A percentile compares a stretch with the other conserved stretches of the same genome.
Evolutionary conservation across 2,329 filamentous ascomycete genomes (phyloP).

Genomic region (Herpotrichia juniperi): DNA sequence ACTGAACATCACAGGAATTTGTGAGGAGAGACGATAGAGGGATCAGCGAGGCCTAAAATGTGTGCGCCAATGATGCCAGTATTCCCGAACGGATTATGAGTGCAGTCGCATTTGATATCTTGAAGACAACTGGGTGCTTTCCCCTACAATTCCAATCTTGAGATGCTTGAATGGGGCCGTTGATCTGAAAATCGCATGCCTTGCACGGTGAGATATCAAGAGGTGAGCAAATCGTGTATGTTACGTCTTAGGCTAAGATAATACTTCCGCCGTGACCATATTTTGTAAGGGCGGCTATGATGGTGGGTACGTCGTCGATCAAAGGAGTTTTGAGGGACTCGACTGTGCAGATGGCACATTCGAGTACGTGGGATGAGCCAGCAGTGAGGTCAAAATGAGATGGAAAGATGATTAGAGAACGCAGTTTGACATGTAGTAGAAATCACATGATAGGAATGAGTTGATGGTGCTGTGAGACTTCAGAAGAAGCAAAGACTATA

Average conservation of each 20-base stretch:
- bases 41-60: slow-evolving; percentile 10
- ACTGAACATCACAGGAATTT: slow-evolving; percentile 15
- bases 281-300: slow-evolving; percentile 48
- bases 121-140: slow-evolving; percentile 41
- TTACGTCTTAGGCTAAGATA: slow-evolving; percentile 48
- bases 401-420: background rate
- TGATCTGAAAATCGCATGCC: slow-evolving; percentile 55
- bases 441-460: too few relatives aligned
- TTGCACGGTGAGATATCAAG: slow-evolving; percentile 51
- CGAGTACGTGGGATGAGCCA: background rate
- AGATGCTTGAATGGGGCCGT: slow-evolving; percentile 51
- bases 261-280: slow-evolving; percentile 55
- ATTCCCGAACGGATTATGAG: slow-evolving; percentile 49
- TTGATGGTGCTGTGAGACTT: too few relatives aligned
- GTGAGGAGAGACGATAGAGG: background rate
- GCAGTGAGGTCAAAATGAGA: background rate
- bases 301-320: slow-evolving; percentile 53
- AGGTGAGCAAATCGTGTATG: slow-evolving; percentile 52
- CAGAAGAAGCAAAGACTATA: too few relatives aligned
- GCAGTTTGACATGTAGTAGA: background rate
- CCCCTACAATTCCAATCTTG: slow-evolving; percentile 52
- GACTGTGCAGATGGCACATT: slow-evolving; percentile 40
- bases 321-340: slow-evolving; percentile 34
- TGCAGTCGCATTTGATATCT: slow-evolving; percentile 45
- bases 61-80: slow-evolving; percentile 55